Base-by-base conservation (phyloP, 768 basidiomycete species). In the Udeniomyces megalosporus region DNA sequence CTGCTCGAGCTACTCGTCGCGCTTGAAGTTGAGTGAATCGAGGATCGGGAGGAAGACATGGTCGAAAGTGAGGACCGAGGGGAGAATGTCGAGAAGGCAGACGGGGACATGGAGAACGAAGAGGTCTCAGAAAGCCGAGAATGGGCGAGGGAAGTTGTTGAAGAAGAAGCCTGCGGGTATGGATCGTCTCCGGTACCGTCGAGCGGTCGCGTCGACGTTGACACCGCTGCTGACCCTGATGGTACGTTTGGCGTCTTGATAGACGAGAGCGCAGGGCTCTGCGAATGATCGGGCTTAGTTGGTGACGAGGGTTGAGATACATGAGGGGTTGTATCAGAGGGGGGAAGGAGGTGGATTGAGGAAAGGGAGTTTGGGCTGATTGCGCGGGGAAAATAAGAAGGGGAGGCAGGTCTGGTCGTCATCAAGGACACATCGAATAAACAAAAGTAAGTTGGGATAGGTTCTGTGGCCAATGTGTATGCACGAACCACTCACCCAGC, bases 381-480 rank as follows among this genome's bases (percentile, higher is more conserved):
- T n/a, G 60, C 32, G 35, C 24, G 28, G 7, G 60, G 60, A 29
- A 61, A 61, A 44, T 61, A 61, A 26, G 60, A 61, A 8, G 60
- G 60, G 11, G 51, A 44, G 10, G 42, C 44, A 0, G 50, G 38
- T 38, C 60, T 53, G 51, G n/a, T 32, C 17, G 35, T 8, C 28
- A 31, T 12, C 6, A 29, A 60, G 29, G 12, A 42, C 22, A 51
- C 48, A 20, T 17, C 14, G 46, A 57, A 46, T 4, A 29, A 45
- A n/a, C 22, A 57, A 28, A 17, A 29, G 12, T 14, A 46, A 31
- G 7, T 14, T 26, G n/a, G n/a, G 24, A 14, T n/a, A 42, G 32
- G 34, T 44, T n/a, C n/a, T n/a, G n/a, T n/a, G n/a, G n/a, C n/a
- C n/a, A n/a, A n/a, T n/a, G n/a, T n/a, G n/a, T n/a, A n/a, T n/a